Percentiles rank a stretch among this genome's conserved stretches.
Evolutionary conservation across 176 grass and related monocot species (phyloP).

Genomic region (Oryza nivara): DNA sequence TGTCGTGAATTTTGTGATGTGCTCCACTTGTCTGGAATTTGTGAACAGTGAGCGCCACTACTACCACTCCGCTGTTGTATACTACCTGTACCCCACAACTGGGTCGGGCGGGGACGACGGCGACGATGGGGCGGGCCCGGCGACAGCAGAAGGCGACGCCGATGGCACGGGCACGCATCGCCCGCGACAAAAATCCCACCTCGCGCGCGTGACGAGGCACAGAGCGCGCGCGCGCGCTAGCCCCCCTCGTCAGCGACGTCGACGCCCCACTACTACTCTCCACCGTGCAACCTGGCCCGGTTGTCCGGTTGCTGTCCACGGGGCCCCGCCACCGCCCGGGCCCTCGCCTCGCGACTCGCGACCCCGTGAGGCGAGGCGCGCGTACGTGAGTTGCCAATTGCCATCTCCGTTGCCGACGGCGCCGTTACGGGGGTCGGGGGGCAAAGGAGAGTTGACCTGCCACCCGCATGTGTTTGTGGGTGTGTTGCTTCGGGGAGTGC

Average conservation of each 20-base stretch:
- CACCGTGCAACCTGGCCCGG: background rate
- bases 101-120: background rate
- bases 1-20: background rate
- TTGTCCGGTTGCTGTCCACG: slow-evolving; percentile 51
- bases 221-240: background rate
- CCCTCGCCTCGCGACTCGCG: background rate
- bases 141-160: slow-evolving; percentile 28
- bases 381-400: background rate
- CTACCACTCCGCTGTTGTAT: background rate
- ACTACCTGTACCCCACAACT: background rate
- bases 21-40: background rate
- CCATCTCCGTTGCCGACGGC: slow-evolving; percentile 30
- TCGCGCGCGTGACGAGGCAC: slow-evolving; percentile 41
- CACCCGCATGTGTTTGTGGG: background rate
- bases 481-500: background rate
- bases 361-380: background rate
- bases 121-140: background rate
- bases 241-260: slow-evolving; percentile 30
- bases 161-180: slow-evolving; percentile 36
- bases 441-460: background rate
- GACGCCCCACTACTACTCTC: background rate
- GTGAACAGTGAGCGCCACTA: background rate
- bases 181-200: slow-evolving; percentile 43
- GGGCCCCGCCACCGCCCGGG: background rate
- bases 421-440: slow-evolving; percentile 4